Conservation (phyloP, 2,329 filamentous ascomycete species). For the Verticillium dahliae region DNA sequence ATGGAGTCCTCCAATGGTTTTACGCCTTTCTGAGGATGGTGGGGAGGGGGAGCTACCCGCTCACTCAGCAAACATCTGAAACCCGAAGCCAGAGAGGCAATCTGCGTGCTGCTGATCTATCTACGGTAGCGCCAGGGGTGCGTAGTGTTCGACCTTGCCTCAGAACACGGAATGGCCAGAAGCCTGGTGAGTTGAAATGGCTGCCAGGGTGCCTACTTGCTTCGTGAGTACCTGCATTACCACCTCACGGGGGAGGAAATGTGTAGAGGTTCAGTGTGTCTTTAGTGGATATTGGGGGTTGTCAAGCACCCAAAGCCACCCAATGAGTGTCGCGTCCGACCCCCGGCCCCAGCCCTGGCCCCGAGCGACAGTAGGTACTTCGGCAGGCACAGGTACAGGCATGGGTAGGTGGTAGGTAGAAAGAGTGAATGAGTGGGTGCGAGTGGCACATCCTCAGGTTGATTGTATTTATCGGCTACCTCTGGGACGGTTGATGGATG, state of each 20-base stretch:
- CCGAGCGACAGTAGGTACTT: neutral
- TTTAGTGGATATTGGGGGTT: neutral
- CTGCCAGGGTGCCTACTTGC: too few relatives aligned
- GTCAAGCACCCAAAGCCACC: neutral
- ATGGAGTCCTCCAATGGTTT: neutral
- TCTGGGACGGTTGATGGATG: neutral
- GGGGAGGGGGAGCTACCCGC: neutral
- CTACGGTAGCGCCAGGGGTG: neutral
- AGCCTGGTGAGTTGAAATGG: neutral
- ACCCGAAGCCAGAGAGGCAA: neutral
- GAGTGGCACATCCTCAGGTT: neutral
- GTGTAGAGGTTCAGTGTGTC: neutral
- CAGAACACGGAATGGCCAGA: neutral
- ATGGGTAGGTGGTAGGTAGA: neutral
- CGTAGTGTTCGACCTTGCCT: too few relatives aligned
- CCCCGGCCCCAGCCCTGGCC: neutral
- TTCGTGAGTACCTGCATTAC: too few relatives aligned
- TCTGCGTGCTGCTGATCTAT: neutral
- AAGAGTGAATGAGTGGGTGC: too few relatives aligned
- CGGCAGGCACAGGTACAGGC: neutral
- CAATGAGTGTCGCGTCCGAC: neutral
- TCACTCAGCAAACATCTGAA: neutral
- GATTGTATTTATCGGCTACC: neutral
- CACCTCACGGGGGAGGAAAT: too few relatives aligned
- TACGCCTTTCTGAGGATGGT: neutral